A percentile compares a stretch with the other conserved stretches of the same genome.
phyloP scores from a whole-genome alignment of 106 monocot genomes.

The Dendrobium chrysotoxum region DNA sequence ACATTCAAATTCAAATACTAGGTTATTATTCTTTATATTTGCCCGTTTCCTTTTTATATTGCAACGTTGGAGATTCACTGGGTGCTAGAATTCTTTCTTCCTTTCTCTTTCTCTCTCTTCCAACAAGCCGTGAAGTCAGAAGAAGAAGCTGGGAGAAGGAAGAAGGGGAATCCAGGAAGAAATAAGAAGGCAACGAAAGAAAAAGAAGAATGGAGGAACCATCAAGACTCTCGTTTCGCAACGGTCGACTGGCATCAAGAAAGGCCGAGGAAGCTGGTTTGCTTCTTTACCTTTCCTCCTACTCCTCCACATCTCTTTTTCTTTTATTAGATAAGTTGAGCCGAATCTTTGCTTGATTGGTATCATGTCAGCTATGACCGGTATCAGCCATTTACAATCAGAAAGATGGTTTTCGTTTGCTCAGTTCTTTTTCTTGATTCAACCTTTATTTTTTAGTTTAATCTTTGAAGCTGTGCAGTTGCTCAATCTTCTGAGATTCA shows the following conservation, averaged over 20 bases:
- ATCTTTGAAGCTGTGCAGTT: not conserved
- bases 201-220: conserved; percentile 32
- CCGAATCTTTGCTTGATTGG: not conserved
- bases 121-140: conserved; percentile 1
- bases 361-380: not conserved
- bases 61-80: not conserved
- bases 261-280: conserved; percentile 72
- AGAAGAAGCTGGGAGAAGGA: not conserved
- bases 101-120: not conserved
- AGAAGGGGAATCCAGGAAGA: not conserved
- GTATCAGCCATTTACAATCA: not conserved
- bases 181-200: not conserved
- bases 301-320: not conserved
- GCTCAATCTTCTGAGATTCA: no score
- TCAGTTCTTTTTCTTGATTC: not conserved
- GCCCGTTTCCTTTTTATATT: conserved; percentile 12
- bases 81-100: not conserved
- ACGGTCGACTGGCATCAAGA: conserved; percentile 46
- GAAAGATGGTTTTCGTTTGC: not conserved
- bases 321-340: not conserved
- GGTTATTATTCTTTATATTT: not conserved
- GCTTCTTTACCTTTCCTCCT: not conserved
- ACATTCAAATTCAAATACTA: conserved; percentile 50
- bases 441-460: not conserved
- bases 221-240: conserved; percentile 43